Percentiles rank a stretch among this genome's conserved stretches.
These are phyloP conservation scores for Ramaria sp. DNA, from an alignment of 768 basidiomycete genomes.

Conservation along the genomic window DNA sequence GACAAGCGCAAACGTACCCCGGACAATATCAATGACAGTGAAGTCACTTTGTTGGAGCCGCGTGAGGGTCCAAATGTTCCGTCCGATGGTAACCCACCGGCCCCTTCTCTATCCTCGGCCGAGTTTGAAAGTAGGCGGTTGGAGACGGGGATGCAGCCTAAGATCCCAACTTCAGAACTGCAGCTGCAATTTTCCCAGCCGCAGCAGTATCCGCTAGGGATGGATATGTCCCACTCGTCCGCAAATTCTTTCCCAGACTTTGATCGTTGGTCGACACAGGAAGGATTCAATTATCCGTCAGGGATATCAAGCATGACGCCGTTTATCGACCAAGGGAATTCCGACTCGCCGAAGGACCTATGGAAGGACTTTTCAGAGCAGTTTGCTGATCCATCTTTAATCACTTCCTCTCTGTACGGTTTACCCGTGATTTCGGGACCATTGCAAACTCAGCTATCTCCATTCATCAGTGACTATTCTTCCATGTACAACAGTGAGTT, in stretches of 20 bases:
- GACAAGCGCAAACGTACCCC: neutral
- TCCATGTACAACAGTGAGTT: neutral
- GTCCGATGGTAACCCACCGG: too few species aligned
- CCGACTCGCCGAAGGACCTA: neutral
- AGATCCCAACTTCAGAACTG: neutral
- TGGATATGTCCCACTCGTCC: neutral
- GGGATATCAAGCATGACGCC: neutral
- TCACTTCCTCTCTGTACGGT: slow-evolving; percentile 5
- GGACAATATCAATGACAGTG: neutral
- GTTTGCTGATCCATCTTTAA: slow-evolving; percentile 1
- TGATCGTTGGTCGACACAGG: neutral
- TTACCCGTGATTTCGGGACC: slow-evolving; percentile 4
- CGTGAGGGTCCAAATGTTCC: neutral
- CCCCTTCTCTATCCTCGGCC: neutral
- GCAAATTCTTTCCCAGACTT: neutral
- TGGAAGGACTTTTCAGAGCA: slow-evolving; percentile 4
- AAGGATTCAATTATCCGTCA: neutral
- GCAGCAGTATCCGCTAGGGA: neutral
- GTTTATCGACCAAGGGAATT: neutral
- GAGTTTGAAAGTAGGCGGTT: neutral
- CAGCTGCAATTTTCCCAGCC: neutral
- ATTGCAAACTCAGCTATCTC: neutral
- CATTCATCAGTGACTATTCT: neutral
- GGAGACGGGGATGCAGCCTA: neutral
- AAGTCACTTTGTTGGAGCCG: neutral